Conservation (phyloP, 768 basidiomycete species). For the Lepiota venenata region DNA sequence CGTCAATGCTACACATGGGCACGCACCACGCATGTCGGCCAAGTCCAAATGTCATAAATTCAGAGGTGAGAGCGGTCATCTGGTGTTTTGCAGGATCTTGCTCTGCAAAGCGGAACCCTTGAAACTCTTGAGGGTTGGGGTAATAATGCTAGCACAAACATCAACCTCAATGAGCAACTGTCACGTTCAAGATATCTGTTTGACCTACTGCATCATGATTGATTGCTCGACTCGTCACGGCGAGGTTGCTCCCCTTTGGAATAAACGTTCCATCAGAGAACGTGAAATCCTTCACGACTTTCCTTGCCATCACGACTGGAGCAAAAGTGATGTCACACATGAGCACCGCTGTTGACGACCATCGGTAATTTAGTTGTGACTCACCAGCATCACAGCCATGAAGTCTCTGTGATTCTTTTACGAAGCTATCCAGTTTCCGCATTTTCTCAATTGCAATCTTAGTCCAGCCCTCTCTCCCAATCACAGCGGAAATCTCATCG, state of each 20-base stretch:
- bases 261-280: constrained; percentile 42
- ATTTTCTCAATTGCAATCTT: constrained; percentile 32
- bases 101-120: constrained; percentile 36
- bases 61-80: constrained; percentile 23
- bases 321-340: too few relatives aligned
- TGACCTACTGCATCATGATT: constrained; percentile 24
- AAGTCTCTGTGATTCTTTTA: constrained; percentile 44
- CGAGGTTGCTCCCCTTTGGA: constrained; percentile 19
- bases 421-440: constrained; percentile 46
- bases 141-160: constrained; percentile 20
- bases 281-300: constrained; percentile 34
- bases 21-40: constrained; percentile 28
- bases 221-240: neutral
- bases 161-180: too few relatives aligned
- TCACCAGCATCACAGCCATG: constrained; percentile 25
- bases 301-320: constrained; percentile 25
- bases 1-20: too few relatives aligned
- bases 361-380: neutral
- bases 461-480: constrained; percentile 30
- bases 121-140: constrained; percentile 31
- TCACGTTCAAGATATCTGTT: neutral
- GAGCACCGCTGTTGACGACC: neutral
- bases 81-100: constrained; percentile 20
- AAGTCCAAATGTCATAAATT: constrained; percentile 30
- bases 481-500: constrained; percentile 32